These are phyloP conservation scores for Aureobasidium sp. DNA, from an alignment of 2,329 filamentous ascomycete species.

Conservation along the genomic window DNA sequence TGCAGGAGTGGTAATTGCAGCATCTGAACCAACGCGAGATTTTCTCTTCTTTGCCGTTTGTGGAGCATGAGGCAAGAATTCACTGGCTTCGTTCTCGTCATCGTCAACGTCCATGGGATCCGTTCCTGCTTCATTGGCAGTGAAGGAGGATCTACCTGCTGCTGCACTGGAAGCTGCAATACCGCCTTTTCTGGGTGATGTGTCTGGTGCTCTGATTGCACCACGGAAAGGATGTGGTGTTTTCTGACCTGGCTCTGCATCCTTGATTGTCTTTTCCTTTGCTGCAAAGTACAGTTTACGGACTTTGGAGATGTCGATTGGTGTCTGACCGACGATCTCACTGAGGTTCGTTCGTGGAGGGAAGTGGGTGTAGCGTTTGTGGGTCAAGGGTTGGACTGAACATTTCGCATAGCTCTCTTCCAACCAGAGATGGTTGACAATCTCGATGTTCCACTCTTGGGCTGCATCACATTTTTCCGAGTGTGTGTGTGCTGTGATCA, in stretches of 20 bases:
- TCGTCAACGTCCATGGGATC: conserved; percentile 4
- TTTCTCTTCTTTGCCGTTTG: conserved; percentile 31
- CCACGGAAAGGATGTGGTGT: conserved; percentile 18
- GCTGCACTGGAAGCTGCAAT: conserved; percentile 25
- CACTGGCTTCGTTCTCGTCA: background rate
- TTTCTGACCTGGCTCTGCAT: conserved; percentile 3
- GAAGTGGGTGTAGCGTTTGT: conserved; percentile 85
- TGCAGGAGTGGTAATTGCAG: conserved; percentile 31
- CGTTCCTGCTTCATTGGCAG: background rate
- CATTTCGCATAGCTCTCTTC: conserved; percentile 98
- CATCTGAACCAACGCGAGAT: conserved; percentile 23
- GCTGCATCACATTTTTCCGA: conserved; percentile 97
- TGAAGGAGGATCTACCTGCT: background rate
- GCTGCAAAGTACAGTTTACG: conserved; percentile 72
- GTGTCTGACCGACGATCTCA: conserved; percentile 92
- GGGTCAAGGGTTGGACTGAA: conserved; percentile 75
- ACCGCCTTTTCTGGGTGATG: conserved; percentile 24
- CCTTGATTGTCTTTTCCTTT: conserved; percentile 24
- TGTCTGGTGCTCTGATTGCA: conserved; percentile 19
- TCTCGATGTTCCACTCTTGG: conserved; percentile 89
- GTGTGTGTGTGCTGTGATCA: conserved; percentile 88
- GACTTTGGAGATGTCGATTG: conserved; percentile 75
- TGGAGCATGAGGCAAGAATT: conserved; percentile 4
- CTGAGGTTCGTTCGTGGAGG: conserved; percentile 91
- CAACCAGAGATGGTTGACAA: conserved; percentile 96